Conservation (phyloP, 2,329 filamentous ascomycete genomes). For the Fusarium veterinarium region DNA sequence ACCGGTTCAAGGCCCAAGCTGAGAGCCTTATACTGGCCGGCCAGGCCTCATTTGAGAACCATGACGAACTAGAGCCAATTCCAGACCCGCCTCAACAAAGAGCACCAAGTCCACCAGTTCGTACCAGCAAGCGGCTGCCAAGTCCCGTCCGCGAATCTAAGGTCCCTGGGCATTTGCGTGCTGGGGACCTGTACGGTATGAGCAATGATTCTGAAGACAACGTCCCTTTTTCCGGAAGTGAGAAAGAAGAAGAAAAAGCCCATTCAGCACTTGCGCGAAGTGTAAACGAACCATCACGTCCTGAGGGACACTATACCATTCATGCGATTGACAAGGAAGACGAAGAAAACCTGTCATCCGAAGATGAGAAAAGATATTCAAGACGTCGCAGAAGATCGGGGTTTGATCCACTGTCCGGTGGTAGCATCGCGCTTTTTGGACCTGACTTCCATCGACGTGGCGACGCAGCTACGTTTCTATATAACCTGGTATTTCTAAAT, state of each 20-base stretch:
- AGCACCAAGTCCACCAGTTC: conserved; percentile 23
- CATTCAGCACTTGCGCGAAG: too few relatives aligned
- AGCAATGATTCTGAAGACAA: too few relatives aligned
- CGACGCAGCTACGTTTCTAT: conserved; percentile 30
- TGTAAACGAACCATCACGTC: too few relatives aligned
- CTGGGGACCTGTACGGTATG: too few relatives aligned
- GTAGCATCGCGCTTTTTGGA: conserved; percentile 1
- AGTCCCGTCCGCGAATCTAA: conserved; percentile 17
- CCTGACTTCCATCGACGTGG: conserved; percentile 19
- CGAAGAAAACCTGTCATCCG: too few relatives aligned
- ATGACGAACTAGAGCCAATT: not conserved
- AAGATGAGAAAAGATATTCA: too few relatives aligned
- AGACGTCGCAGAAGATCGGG: not conserved
- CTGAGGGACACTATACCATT: too few relatives aligned
- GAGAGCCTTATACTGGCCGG: conserved; percentile 11
- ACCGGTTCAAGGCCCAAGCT: conserved; percentile 26
- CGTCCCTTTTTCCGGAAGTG: too few relatives aligned
- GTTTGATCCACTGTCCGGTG: not conserved
- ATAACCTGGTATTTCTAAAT: conserved; percentile 19
- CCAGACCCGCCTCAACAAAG: conserved; percentile 1
- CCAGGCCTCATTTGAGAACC: too few relatives aligned
- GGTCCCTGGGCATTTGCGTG: not conserved
- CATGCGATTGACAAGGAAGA: too few relatives aligned
- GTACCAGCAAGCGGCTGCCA: conserved; percentile 14
- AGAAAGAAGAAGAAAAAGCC: too few relatives aligned